These are phyloP conservation scores for Flaveria ramosissima DNA, from an alignment of 129 eudicot species.

Conservation along the genomic window DNA sequence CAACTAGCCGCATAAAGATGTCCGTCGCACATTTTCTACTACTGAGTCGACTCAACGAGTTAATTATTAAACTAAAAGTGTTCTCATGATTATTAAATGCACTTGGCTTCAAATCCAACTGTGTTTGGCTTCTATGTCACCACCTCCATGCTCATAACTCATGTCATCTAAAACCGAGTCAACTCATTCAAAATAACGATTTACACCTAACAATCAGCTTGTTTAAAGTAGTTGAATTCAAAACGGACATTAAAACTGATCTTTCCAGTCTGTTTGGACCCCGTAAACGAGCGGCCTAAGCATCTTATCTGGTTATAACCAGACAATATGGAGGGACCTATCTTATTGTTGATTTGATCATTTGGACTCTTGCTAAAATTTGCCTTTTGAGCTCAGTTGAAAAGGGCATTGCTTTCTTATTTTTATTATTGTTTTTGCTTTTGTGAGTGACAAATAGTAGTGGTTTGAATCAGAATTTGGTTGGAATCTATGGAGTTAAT, in stretches of 20 bases:
- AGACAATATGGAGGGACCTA: constrained; percentile 34
- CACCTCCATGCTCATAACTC: not conserved
- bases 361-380: constrained; percentile 29
- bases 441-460: constrained; percentile 29
- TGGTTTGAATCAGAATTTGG: constrained; percentile 29
- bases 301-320: constrained; percentile 38
- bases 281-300: constrained; percentile 13
- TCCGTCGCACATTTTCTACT: not conserved
- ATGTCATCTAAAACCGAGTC: not conserved
- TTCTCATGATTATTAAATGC: not conserved
- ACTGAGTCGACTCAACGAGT: not conserved
- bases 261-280: constrained; percentile 33
- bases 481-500: constrained; percentile 33
- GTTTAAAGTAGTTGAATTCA: constrained; percentile 12
- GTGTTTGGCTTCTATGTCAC: constrained; percentile 6
- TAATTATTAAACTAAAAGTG: not conserved
- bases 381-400: constrained; percentile 17
- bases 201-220: not conserved
- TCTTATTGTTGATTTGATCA: constrained; percentile 31
- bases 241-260: constrained; percentile 2
- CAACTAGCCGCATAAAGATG: not conserved
- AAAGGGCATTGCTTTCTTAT: constrained; percentile 17
- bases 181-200: constrained; percentile 5
- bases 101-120: constrained; percentile 20
- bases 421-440: not conserved